Evolutionary conservation across 805 yeast species (phyloP).

Genomic region (Nakazawaea anatomiae): DNA sequence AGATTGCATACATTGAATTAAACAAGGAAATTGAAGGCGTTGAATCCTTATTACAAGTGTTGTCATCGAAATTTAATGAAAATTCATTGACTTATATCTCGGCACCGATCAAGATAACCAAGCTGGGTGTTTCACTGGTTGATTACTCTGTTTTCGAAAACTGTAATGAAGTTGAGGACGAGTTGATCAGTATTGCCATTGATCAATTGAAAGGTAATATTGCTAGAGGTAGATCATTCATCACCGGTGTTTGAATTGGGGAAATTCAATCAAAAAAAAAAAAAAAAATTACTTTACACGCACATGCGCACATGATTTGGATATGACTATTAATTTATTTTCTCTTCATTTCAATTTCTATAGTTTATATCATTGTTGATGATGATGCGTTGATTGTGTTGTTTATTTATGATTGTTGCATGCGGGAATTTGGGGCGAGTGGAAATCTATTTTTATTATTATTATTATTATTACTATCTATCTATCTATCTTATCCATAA

Average conservation of each 20-base stretch:
- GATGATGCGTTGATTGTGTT: too few species aligned
- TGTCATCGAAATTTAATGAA: constrained; percentile 27
- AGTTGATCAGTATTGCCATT: constrained; percentile 46
- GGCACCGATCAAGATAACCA: constrained; percentile 52
- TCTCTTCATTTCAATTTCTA: too few species aligned
- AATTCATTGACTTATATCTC: constrained; percentile 45
- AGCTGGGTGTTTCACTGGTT: constrained; percentile 50
- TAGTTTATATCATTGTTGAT: too few species aligned
- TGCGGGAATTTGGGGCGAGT: too few species aligned
- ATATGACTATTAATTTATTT: too few species aligned
- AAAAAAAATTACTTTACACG: too few species aligned
- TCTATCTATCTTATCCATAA: too few species aligned
- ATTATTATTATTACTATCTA: too few species aligned
- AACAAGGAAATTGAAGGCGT: constrained; percentile 47
- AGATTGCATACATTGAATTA: constrained; percentile 47
- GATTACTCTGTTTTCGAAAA: constrained; percentile 46
- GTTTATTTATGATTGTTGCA: too few species aligned
- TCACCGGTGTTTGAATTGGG: constrained; percentile 18
- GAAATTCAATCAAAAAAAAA: too few species aligned
- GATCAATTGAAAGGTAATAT: constrained; percentile 51
- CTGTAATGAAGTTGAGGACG: constrained; percentile 46
- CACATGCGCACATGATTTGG: too few species aligned
- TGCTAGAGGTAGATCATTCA: constrained; percentile 51
- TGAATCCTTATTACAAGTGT: constrained; percentile 36
- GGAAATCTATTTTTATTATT: too few species aligned